Conservation (phyloP, 164 flowering plant genomes). For the Aristolochia fimbriata region DNA sequence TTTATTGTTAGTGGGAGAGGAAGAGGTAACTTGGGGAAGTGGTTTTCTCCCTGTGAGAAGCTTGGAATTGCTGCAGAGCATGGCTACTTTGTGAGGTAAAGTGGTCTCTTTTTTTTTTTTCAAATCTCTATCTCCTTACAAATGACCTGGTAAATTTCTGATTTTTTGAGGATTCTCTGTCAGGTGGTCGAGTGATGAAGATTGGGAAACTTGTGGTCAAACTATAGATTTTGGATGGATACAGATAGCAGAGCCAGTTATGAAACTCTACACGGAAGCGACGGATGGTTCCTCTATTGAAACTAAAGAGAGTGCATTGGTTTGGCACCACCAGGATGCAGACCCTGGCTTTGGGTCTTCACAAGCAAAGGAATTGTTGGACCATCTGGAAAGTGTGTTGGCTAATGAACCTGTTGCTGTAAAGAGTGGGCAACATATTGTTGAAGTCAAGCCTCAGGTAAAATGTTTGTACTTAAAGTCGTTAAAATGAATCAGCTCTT, state of each 20-base stretch:
- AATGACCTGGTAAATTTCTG: constrained; percentile 12
- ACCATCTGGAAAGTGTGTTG: constrained; percentile 43
- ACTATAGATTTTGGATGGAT: constrained; percentile 42
- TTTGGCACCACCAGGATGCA: constrained; percentile 50
- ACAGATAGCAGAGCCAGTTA: constrained; percentile 31
- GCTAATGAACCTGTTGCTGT: constrained; percentile 56
- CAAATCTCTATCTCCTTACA: constrained; percentile 35
- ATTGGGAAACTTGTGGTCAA: constrained; percentile 44
- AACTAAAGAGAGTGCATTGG: constrained; percentile 47
- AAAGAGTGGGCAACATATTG: constrained; percentile 45
- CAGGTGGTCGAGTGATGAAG: constrained; percentile 34
- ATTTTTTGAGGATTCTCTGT: constrained; percentile 1
- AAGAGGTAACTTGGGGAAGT: constrained; percentile 46
- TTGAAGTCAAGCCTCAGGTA: constrained; percentile 59
- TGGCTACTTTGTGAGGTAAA: constrained; percentile 63
- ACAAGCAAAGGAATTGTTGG: constrained; percentile 53
- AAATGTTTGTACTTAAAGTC: background rate
- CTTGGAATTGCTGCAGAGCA: constrained; percentile 83
- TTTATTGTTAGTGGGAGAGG: constrained; percentile 80
- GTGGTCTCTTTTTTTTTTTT: background rate
- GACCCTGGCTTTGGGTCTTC: constrained; percentile 43
- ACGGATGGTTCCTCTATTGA: constrained; percentile 41
- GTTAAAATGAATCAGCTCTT: too few relatives aligned
- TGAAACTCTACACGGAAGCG: constrained; percentile 13
- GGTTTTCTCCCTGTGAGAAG: constrained; percentile 69